Evolutionary conservation across 176 grass and related monocot species (phyloP).

Genomic region (bread wheat (Triticum aestivum)): IWGSC_CS_RefSeq_v2.1 NC_057804.1:435285787-435286286

Average conservation of each 20-base stretch:
- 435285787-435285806: conserved; percentile 40
- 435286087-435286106: not conserved
- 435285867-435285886: conserved; percentile 45
- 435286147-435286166: not conserved
- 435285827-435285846: conserved; percentile 49
- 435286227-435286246: no score
- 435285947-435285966: not conserved
- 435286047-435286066: conserved; percentile 14
- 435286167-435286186: not conserved
- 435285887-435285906: conserved; percentile 56
- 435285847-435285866: conserved; percentile 41
- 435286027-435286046: not conserved
- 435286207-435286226: not conserved
- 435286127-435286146: not conserved
- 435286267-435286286: no score
- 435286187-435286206: not conserved
- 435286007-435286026: not conserved
- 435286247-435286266: no score
- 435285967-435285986: not conserved
- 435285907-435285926: conserved; percentile 41
- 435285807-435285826: conserved; percentile 61
- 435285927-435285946: not conserved
- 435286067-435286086: conserved; percentile 28
- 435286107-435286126: not conserved
- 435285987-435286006: not conserved